These are phyloP conservation scores for Striga hermonthica DNA, from an alignment of 305 asterid species.

Conservation along the genomic window DNA sequence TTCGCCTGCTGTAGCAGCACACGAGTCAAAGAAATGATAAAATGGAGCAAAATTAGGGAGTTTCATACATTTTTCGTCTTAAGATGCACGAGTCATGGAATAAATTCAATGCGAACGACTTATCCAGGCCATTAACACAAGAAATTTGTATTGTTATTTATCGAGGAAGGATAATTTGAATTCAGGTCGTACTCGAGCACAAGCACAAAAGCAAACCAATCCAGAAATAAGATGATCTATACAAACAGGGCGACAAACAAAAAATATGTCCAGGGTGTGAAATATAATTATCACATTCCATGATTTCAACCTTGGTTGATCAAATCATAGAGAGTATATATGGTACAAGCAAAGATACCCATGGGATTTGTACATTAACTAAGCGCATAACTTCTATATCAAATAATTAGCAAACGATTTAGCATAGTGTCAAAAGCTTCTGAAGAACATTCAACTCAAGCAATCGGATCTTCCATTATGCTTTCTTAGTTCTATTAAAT, in stretches of 20 bases:
- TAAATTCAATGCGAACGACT: too few relatives aligned
- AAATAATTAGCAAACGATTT: too few relatives aligned
- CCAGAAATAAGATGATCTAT: too few relatives aligned
- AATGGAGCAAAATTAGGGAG: neutral
- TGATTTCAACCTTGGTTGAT: neutral
- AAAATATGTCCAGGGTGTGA: neutral
- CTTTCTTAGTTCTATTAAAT: neutral
- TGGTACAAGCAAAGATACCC: too few relatives aligned
- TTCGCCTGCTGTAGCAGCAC: conserved; percentile 52
- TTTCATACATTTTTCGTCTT: neutral
- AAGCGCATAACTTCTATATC: too few relatives aligned
- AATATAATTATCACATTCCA: neutral
- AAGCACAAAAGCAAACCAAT: too few relatives aligned
- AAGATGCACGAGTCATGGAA: too few relatives aligned
- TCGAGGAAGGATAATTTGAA: too few relatives aligned
- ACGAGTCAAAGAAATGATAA: neutral
- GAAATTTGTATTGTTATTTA: too few relatives aligned
- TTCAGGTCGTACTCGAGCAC: too few relatives aligned
- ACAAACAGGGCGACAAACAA: neutral
- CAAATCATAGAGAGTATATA: neutral
- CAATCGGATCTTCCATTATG: conserved; percentile 9
- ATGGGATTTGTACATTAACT: too few relatives aligned
- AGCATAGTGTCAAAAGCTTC: neutral
- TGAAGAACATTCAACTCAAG: conserved; percentile 9
- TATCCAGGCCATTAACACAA: too few relatives aligned